These are phyloP conservation scores for Hepatocystis sp. DNA, from an alignment of 169 alveolate genomes.

Conservation along the genomic window DNA sequence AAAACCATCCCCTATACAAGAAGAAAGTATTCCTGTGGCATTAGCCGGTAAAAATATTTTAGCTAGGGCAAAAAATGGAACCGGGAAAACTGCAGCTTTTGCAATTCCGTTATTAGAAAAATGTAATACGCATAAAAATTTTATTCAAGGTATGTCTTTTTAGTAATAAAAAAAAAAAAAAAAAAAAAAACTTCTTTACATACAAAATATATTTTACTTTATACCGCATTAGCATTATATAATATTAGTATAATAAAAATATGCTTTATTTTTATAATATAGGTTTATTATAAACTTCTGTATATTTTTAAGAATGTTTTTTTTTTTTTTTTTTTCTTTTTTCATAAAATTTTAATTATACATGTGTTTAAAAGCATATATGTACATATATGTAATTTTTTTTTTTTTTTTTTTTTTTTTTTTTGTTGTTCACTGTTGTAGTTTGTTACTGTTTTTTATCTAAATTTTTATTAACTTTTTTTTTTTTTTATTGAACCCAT, in stretches of 20 bases:
- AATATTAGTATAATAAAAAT: no score
- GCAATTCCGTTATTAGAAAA: slow-evolving; percentile 97
- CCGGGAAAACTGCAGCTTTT: slow-evolving; percentile 99
- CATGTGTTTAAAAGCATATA: not conserved
- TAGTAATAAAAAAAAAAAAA: not conserved
- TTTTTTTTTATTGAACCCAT: no score
- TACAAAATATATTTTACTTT: no score
- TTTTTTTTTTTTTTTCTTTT: no score
- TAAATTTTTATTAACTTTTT: no score
- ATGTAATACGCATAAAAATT: slow-evolving; percentile 80
- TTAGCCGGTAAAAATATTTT: slow-evolving; percentile 96
- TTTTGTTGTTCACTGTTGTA: not conserved
- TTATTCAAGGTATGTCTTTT: slow-evolving; percentile 87
- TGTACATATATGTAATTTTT: slow-evolving; percentile 1
- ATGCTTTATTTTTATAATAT: no score
- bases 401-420: slow-evolving; percentile 48
- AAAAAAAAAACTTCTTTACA: not conserved
- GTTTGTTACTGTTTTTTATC: no score
- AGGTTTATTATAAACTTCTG: no score
- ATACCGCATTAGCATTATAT: no score
- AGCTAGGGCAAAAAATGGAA: slow-evolving; percentile 99
- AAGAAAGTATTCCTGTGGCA: slow-evolving; percentile 98
- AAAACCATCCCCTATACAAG: slow-evolving; percentile 99
- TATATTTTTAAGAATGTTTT: no score
- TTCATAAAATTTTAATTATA: no score